Base-by-base conservation (phyloP, 169 alveolate species). In the Miamiensis avidus region DNA sequence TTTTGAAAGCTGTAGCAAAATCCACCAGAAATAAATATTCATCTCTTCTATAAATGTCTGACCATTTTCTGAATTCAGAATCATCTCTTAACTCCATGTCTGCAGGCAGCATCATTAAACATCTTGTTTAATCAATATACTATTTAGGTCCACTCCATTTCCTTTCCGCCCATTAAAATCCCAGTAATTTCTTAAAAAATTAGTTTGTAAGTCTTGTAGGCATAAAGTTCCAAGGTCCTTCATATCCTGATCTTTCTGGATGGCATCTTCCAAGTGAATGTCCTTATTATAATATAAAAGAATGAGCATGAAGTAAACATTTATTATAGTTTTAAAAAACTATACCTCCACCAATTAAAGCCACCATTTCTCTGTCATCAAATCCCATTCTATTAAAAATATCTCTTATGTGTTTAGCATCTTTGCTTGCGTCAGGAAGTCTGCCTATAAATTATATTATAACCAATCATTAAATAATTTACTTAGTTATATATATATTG, bases 361-460 rank as follows among this genome's bases (percentile, higher is more conserved):
- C 86, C 30, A 82, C 86, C 31, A 82, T 82, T 82, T 82, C 86
- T 82, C 79, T 72, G n/a, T 82, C 86, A 28, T 65, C 72, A 0
- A 82, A 31, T 11, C 86, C 86, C 79, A 82, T 82, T 82, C 79
- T 82, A 29, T 69, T 28, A 74, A 82, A 82, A 30, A 82, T 76
- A 6, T 82, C 78, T 82, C 86, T 82, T 27, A 82, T 69, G 25
- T 82, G 86, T 28, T 34, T 31, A 29, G 69, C 69, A 4, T 76
- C 86, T 74, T 82, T 72, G 28, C 31, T 25, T 11, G 86, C 86
- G 72, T 82, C 79, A 69, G 79, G 86, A 31, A 82, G 74, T 69
- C 86, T 65, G 4, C 77, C 31, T 74, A 49, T 11, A 11, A 11
- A 49, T n/a, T n/a, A n/a, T n/a, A n/a, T n/a, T n/a, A n/a, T n/a